These are phyloP conservation scores for Aureobasidium melanogenum DNA, from an alignment of 2,329 filamentous ascomycete genomes.

Conservation along the genomic window DNA sequence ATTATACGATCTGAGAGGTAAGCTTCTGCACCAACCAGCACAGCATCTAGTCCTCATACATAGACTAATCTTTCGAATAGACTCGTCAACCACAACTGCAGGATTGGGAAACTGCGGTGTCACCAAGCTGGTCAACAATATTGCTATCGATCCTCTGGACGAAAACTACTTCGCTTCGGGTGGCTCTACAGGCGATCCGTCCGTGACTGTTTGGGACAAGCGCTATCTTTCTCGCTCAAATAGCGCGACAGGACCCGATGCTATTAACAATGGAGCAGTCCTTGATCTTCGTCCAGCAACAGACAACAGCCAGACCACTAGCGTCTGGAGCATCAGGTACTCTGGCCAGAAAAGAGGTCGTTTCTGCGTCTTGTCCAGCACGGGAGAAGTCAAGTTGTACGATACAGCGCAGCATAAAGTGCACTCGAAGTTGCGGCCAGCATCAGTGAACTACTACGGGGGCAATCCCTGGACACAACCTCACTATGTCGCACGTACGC, in stretches of 20 bases:
- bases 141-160: constrained; percentile 71
- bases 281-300: constrained; percentile 50
- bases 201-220: constrained; percentile 70
- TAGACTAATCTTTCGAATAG: background rate
- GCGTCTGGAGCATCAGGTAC: constrained; percentile 55
- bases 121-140: constrained; percentile 54
- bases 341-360: constrained; percentile 49
- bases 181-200: constrained; percentile 60
- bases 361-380: constrained; percentile 50
- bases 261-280: constrained; percentile 48
- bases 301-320: constrained; percentile 38
- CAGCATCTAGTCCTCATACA: too few relatives aligned
- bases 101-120: constrained; percentile 36
- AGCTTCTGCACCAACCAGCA: constrained; percentile 13
- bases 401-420: constrained; percentile 45
- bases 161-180: constrained; percentile 80
- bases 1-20: constrained; percentile 71
- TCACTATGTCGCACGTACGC: constrained; percentile 36
- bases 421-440: constrained; percentile 4
- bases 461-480: constrained; percentile 32
- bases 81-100: constrained; percentile 16
- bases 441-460: constrained; percentile 20
- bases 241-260: constrained; percentile 28
- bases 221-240: constrained; percentile 37
- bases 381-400: constrained; percentile 49